Percentiles rank a stretch among this genome's conserved stretches.
Conservation (phyloP, 176 grass and related monocot genomes). For the Phyllostachys edulis region DNA sequence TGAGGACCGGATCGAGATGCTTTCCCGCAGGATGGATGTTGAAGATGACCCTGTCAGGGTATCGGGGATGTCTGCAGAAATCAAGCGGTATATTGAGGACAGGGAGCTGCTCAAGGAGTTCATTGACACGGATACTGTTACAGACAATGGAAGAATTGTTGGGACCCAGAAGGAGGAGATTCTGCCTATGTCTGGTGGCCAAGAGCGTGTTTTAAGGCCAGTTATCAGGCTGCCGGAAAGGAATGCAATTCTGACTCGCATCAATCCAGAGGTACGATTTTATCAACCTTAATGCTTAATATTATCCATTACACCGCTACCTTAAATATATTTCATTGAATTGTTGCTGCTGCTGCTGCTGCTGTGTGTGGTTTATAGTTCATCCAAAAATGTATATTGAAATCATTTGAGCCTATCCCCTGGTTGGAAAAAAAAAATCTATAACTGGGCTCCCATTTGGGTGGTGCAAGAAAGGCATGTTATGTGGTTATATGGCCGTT, state of each 20-base stretch:
- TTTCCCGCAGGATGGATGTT: constrained; percentile 66
- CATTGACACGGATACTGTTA: constrained; percentile 68
- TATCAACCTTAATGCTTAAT: neutral
- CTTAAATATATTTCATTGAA: neutral
- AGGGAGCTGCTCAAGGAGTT: constrained; percentile 81
- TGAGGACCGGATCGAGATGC: constrained; percentile 63
- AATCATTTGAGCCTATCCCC: neutral
- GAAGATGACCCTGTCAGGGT: constrained; percentile 79
- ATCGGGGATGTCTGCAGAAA: constrained; percentile 85
- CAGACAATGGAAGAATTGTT: constrained; percentile 59
- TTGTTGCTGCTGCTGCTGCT: neutral
- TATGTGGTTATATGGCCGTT: neutral
- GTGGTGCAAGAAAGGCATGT: neutral
- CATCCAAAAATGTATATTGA: neutral
- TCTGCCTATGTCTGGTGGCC: constrained; percentile 30
- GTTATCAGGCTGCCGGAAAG: constrained; percentile 78
- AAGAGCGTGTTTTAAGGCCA: constrained; percentile 63
- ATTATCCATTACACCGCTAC: neutral
- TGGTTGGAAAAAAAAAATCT: neutral
- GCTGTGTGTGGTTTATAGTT: neutral
- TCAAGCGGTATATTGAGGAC: constrained; percentile 93
- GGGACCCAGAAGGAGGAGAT: constrained; percentile 74
- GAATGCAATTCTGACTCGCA: constrained; percentile 88
- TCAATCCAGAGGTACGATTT: constrained; percentile 81
- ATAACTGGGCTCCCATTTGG: neutral